These are phyloP conservation scores for Apiosordaria backusii DNA, from an alignment of 495 filamentous ascomycete species.

Conservation along the genomic window DNA sequence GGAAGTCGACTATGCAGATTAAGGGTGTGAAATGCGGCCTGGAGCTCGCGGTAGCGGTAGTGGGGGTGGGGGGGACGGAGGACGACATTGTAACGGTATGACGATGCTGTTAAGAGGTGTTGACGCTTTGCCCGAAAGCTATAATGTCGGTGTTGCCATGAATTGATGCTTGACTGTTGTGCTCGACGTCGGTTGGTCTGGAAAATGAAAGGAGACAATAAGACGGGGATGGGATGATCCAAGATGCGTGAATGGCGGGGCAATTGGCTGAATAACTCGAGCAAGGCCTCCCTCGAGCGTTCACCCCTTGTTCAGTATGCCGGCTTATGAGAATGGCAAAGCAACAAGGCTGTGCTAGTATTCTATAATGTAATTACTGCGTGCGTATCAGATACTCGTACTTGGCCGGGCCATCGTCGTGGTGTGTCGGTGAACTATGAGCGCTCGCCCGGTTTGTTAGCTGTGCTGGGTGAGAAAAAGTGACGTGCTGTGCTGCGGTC, in stretches of 20 bases:
- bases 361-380: neutral
- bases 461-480: neutral
- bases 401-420: neutral
- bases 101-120: neutral
- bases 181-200: neutral
- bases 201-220: neutral
- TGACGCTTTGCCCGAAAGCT: neutral
- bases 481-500: neutral
- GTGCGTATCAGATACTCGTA: neutral
- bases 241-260: neutral
- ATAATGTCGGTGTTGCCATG: neutral
- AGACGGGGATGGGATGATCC: neutral
- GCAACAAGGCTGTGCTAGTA: neutral
- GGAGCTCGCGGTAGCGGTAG: slow-evolving; percentile 13
- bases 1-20: slow-evolving; percentile 92
- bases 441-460: neutral
- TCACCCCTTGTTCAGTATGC: neutral
- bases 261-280: neutral
- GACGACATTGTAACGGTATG: slow-evolving; percentile 11
- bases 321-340: neutral
- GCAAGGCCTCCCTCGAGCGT: neutral
- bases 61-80: slow-evolving; percentile 31
- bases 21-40: slow-evolving; percentile 52
- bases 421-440: neutral
- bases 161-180: neutral